These are phyloP conservation scores for Globisporangium abappressorium DNA, from an alignment of 352 stramenopile species.

Conservation along the genomic window DNA sequence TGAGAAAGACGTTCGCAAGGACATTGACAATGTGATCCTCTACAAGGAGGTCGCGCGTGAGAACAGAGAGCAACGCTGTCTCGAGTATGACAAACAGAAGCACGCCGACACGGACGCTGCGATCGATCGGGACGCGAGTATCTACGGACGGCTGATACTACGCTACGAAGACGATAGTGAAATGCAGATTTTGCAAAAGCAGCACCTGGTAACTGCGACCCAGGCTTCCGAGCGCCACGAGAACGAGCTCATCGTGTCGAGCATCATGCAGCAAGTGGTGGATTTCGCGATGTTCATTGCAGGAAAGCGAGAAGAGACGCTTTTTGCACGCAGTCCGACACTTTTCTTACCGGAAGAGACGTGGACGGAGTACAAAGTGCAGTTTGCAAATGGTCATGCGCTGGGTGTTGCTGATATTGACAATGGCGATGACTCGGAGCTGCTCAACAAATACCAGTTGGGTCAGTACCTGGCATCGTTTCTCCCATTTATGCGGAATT, in stretches of 20 bases:
- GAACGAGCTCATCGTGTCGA: slow-evolving; percentile 36
- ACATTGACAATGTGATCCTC: slow-evolving; percentile 47
- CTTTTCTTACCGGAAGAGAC: slow-evolving; percentile 43
- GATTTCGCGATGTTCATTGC: slow-evolving; percentile 57
- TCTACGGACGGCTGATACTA: slow-evolving; percentile 52
- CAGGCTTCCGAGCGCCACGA: slow-evolving; percentile 35
- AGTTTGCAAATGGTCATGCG: slow-evolving; percentile 31
- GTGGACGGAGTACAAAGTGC: slow-evolving; percentile 56
- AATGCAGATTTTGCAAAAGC: slow-evolving; percentile 38
- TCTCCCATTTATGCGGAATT: slow-evolving; percentile 11
- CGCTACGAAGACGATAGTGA: slow-evolving; percentile 63
- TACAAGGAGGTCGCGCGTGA: slow-evolving; percentile 70
- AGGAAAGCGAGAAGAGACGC: slow-evolving; percentile 41
- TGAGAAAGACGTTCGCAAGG: slow-evolving; percentile 35
- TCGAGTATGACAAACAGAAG: slow-evolving; percentile 49
- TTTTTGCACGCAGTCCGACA: slow-evolving; percentile 28
- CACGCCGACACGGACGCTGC: slow-evolving; percentile 38
- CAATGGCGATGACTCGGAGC: slow-evolving; percentile 7
- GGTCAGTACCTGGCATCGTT: slow-evolving; percentile 47
- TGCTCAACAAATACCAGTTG: slow-evolving; percentile 37
- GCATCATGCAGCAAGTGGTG: slow-evolving; percentile 49
- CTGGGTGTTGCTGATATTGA: neutral
- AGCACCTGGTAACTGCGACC: slow-evolving; percentile 30
- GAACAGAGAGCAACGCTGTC: slow-evolving; percentile 49
- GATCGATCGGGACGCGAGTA: slow-evolving; percentile 50